These are phyloP conservation scores for Xylaria sp. DNA, from an alignment of 2,329 filamentous ascomycete genomes.

Conservation along the genomic window DNA sequence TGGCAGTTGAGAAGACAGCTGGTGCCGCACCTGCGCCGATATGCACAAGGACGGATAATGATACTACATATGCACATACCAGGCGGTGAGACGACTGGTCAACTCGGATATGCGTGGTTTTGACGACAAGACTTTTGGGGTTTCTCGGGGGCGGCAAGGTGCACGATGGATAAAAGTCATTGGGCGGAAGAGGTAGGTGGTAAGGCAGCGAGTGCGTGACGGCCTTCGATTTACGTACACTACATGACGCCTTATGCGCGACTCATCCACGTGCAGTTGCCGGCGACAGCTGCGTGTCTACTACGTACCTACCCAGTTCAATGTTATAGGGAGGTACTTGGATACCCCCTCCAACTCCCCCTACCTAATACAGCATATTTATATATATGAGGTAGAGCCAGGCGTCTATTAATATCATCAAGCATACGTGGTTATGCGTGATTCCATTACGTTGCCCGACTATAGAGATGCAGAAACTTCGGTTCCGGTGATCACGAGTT, in stretches of 20 bases:
- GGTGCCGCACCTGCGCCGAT: neutral
- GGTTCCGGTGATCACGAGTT: neutral
- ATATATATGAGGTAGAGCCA: neutral
- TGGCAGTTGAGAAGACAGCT: slow-evolving; percentile 5
- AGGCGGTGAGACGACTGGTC: slow-evolving; percentile 4
- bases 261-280: slow-evolving; percentile 14
- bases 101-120: neutral
- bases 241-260: slow-evolving; percentile 9
- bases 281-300: neutral
- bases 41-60: slow-evolving; percentile 6
- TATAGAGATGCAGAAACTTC: neutral
- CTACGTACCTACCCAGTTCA: no score
- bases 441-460: neutral
- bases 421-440: neutral
- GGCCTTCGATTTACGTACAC: slow-evolving; percentile 4
- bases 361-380: neutral
- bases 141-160: slow-evolving; percentile 23
- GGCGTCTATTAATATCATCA: neutral
- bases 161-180: slow-evolving; percentile 20
- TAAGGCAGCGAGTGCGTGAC: slow-evolving; percentile 14
- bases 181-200: slow-evolving; percentile 20
- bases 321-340: neutral
- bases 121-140: neutral
- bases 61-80: neutral
- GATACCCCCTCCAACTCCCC: neutral